A percentile compares a stretch with the other conserved stretches of the same genome.
These are phyloP conservation scores for Volvox carteri DNA, from an alignment of 163 green algal genomes.

Conservation along the genomic window DNA sequence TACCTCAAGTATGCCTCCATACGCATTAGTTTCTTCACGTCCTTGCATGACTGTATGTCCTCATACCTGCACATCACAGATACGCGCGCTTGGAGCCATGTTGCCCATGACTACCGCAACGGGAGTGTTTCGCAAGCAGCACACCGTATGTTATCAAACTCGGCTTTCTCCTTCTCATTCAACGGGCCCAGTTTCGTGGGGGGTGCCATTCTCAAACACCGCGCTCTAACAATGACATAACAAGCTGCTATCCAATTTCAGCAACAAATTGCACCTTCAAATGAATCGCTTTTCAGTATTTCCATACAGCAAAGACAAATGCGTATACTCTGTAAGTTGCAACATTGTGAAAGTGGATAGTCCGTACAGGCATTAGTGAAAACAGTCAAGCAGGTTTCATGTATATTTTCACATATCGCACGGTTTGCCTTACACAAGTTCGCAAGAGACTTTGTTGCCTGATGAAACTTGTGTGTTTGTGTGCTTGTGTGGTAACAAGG, in stretches of 20 bases:
- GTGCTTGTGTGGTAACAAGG: not conserved
- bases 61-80: conserved; percentile 26
- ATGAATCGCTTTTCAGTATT: too few relatives aligned
- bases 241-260: not conserved
- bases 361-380: too few relatives aligned
- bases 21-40: conserved; percentile 42
- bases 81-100: too few relatives aligned
- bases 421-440: too few relatives aligned
- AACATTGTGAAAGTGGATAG: too few relatives aligned
- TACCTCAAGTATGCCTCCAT: conserved; percentile 46
- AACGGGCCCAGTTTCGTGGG: not conserved
- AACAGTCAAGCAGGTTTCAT: too few relatives aligned
- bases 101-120: not conserved
- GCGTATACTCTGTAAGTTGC: too few relatives aligned
- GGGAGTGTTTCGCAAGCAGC: not conserved
- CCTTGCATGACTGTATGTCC: conserved; percentile 4
- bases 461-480: too few relatives aligned
- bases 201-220: not conserved
- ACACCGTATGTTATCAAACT: conserved; percentile 49
- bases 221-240: not conserved
- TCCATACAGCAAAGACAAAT: too few relatives aligned
- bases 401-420: too few relatives aligned
- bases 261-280: too few relatives aligned
- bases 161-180: conserved; percentile 29
- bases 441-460: too few relatives aligned